These are phyloP conservation scores for Diaporthe aspalathi DNA, from an alignment of 2,329 filamentous ascomycete genomes.

Conservation along the genomic window DNA sequence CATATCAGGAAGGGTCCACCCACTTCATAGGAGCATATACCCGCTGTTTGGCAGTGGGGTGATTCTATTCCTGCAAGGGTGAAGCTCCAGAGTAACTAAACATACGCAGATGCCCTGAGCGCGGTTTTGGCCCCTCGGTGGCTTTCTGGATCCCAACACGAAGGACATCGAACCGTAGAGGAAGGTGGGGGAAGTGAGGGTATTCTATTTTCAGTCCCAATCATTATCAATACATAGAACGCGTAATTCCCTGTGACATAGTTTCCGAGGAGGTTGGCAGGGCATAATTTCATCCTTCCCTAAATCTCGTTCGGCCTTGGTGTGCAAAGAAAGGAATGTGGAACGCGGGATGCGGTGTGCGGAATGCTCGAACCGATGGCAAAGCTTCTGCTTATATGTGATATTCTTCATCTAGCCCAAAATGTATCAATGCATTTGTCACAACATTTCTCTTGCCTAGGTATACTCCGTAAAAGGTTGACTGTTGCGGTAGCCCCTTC, in stretches of 20 bases:
- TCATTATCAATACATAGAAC: not conserved
- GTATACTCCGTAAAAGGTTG: not conserved
- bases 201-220: not conserved
- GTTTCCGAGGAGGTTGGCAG: not conserved
- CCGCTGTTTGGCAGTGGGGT: too few species aligned
- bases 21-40: not conserved
- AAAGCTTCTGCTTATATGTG: too few species aligned
- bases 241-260: not conserved
- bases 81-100: too few species aligned
- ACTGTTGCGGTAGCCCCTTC: not conserved
- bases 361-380: too few species aligned
- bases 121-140: too few species aligned
- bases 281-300: not conserved
- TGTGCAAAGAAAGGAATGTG: not conserved
- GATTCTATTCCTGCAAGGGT: too few species aligned
- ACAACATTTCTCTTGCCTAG: not conserved
- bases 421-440: conserved; percentile 8
- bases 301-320: not conserved
- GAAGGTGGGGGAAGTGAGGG: fast-evolving
- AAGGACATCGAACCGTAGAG: not conserved
- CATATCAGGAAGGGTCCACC: not conserved
- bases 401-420: not conserved
- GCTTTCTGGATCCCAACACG: too few species aligned
- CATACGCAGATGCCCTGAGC: too few species aligned
- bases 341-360: too few species aligned